These are phyloP conservation scores for Linnemannia exigua DNA, from an alignment of 192 early-diverging fungal genomes.

Conservation along the genomic window DNA sequence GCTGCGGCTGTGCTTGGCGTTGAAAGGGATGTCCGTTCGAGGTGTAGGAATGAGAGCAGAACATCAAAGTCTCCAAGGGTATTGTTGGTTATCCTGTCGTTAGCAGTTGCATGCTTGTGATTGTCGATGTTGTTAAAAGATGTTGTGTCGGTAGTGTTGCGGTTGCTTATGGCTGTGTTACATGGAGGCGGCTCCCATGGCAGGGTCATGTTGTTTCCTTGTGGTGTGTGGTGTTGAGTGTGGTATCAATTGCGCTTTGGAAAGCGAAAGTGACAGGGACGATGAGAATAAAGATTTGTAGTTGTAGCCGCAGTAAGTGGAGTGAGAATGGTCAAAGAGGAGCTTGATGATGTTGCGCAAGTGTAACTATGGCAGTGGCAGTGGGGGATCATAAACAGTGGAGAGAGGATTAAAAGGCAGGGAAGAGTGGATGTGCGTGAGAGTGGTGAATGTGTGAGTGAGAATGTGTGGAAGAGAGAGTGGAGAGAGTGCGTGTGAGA, in stretches of 20 bases:
- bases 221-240: no score
- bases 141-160: neutral
- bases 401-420: no score
- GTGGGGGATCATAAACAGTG: no score
- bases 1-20: neutral
- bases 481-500: neutral
- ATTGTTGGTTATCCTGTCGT: neutral
- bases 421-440: no score
- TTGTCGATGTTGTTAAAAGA: neutral
- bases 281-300: neutral
- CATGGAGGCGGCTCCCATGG: conserved; percentile 35
- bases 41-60: conserved; percentile 28
- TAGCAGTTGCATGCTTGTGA: neutral
- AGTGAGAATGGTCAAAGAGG: no score
- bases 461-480: neutral
- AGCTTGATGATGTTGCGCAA: no score
- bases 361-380: no score
- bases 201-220: conserved; percentile 10
- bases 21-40: conserved; percentile 20
- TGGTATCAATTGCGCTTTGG: no score
- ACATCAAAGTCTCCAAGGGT: conserved; percentile 21
- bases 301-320: no score
- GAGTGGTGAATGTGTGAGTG: neutral
- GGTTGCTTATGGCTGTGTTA: neutral
- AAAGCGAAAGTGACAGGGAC: neutral